These are phyloP conservation scores for Golubevia sp. DNA, from an alignment of 1,284 basidiomycete species.

Conservation along the genomic window DNA sequence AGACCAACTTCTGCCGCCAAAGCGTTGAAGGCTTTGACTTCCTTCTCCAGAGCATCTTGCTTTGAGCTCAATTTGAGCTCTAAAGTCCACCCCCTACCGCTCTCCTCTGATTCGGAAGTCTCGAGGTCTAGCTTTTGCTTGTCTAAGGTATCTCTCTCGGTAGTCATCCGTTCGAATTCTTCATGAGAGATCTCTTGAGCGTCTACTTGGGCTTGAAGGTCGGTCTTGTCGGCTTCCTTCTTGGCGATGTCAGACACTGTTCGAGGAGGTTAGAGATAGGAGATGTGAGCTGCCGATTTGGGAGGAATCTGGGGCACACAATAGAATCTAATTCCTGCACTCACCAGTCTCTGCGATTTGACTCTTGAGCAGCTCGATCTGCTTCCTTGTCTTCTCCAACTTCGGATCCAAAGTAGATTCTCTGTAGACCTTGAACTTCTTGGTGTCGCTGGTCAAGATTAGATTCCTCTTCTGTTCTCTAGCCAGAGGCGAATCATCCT, in stretches of 20 bases:
- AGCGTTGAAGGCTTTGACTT: constrained; percentile 34
- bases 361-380: constrained; percentile 35
- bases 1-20: constrained; percentile 34
- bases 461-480: constrained; percentile 38
- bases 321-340: background rate
- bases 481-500: constrained; percentile 41
- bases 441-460: constrained; percentile 42
- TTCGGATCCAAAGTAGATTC: constrained; percentile 48
- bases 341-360: constrained; percentile 25
- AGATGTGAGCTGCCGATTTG: background rate
- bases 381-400: constrained; percentile 47
- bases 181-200: constrained; percentile 51
- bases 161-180: constrained; percentile 46
- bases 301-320: background rate
- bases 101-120: constrained; percentile 19
- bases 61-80: constrained; percentile 46
- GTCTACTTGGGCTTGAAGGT: constrained; percentile 40
- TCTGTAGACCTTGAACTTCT: constrained; percentile 52
- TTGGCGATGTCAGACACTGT: constrained; percentile 7
- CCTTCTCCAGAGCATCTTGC: constrained; percentile 46
- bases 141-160: constrained; percentile 36
- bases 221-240: constrained; percentile 29
- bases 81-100: constrained; percentile 35
- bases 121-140: constrained; percentile 28
- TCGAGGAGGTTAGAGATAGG: constrained; percentile 17